Evolutionary conservation across 2,329 filamentous ascomycete species (phyloP), one percentile per base, ranked within the genome.

Genomic region (Trichoderma sp.): DNA sequence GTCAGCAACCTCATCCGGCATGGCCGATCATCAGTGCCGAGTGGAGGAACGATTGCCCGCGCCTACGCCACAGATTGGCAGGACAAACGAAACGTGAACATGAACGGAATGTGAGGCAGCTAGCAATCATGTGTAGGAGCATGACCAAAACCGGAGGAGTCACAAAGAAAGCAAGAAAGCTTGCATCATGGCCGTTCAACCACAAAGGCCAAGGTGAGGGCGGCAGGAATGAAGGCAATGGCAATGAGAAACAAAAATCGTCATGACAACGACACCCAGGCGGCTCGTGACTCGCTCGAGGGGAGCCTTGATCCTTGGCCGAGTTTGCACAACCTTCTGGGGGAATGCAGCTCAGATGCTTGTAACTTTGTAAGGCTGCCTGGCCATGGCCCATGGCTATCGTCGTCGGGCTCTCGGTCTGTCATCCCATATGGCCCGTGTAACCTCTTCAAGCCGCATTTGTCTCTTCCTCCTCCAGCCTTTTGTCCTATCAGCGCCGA

Each of bases 21-120:
- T 54, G 61, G 61, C 61, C 61, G 61, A 64, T 45, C 61, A 64
- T 54, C 61, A 64, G 25, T 64, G 61, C 61, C 61, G 61, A 19
- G 35, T 64, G 60, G 60, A 54, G 60, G 48, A 56, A 37, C 50
- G 50, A 32, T 54, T 56, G 61, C 19, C 50, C 50, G n/a, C 58
- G n/a, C 58, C 42, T 61, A 45, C 35, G 32, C 45, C 29, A 35
- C 61, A 54, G 50, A 54, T 56, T 64, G 34, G 50, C 61, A 60
- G 58, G 29, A n/a, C 58, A 64, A 64, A 45, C 50, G 39, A 29
- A 9, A 27, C 27, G 25, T 56, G n/a, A 42, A 22, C 25, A 27
- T 35, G 22, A 37, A 22, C 15, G 32, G 58, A 37, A 45, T 25
- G 42, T 64, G 22, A 53, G 50, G n/a, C 48, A 17, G 42, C 35